Percentiles rank a stretch among this genome's conserved stretches.
Evolutionary conservation across 305 asterid genomes (phyloP).

Genomic region (Nicotiana rustica): DNA sequence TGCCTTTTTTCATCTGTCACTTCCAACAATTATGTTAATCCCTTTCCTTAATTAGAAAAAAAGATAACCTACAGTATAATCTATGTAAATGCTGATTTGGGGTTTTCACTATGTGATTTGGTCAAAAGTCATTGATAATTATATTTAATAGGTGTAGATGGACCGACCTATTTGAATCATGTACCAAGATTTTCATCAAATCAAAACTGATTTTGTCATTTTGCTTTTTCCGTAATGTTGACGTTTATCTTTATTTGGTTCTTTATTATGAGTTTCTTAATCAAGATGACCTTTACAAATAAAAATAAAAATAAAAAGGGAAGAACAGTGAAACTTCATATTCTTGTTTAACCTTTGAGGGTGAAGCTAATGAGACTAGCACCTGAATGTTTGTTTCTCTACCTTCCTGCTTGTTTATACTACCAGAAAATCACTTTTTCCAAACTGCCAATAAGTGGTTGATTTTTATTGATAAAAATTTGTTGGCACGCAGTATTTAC

Average conservation of each 20-base stretch:
- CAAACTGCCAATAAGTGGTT: too few relatives aligned
- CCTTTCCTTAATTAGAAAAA: conserved; percentile 36
- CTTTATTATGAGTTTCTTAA: neutral
- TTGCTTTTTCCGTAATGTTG: neutral
- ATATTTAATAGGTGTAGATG: neutral
- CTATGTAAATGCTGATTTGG: neutral
- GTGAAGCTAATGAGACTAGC: too few relatives aligned
- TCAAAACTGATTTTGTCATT: neutral
- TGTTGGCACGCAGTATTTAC: too few relatives aligned
- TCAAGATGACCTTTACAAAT: neutral
- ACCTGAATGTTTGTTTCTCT: too few relatives aligned
- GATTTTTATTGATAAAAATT: too few relatives aligned
- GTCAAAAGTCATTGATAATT: neutral
- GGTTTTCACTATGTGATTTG: neutral
- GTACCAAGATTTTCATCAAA: neutral
- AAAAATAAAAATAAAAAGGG: too few relatives aligned
- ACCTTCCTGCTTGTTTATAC: too few relatives aligned
- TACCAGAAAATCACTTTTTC: too few relatives aligned
- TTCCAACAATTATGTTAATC: conserved; percentile 24
- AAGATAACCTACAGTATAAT: neutral
- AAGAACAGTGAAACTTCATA: neutral
- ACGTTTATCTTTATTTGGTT: neutral
- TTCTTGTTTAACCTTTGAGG: neutral
- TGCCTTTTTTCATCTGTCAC: conserved; percentile 10
- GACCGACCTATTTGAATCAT: neutral